Evolutionary conservation across 164 flowering plant species (phyloP), one percentile per base, ranked within the genome.

Genomic region (Protea cynaroides): DNA sequence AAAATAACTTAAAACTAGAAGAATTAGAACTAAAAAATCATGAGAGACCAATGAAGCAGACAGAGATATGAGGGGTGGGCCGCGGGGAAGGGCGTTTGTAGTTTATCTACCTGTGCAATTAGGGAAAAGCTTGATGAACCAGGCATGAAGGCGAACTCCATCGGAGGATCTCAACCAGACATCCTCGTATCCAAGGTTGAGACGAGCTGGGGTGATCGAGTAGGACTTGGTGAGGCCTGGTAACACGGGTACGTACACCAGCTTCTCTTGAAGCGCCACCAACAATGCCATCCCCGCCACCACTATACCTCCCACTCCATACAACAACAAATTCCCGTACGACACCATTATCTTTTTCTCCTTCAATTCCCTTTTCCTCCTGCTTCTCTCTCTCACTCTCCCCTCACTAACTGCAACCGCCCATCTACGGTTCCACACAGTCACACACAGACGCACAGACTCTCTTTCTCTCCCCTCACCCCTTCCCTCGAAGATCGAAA

Each of bases 71-170:
- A 18, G 52, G 18, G 15, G 15, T n/a, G n/a, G n/a, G n/a, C n/a
- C n/a, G n/a, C 14, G 49, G 49, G 49, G 64, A 29, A 60, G 52
- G 55, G 60, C 25, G 8, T 14, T 18, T 7, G 18, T 53, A 29
- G 34, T 29, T 29, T 29, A 29, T 29, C 4, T 5, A 95, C 99
- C 99, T 82, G 71, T 79, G 77, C 86, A 84, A 36, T 89, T 84
- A 34, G 97, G 96, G 68, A 84, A 79, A 75, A 90, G 87, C 81
- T 92, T 95, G 82, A 95, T 92, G 84, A 95, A 90, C 99, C 99
- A 95, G 23, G 97, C 81, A 61, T 95, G 99, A 62, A 95, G 97
- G 24, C 87, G 86, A 63, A 92, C 84, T 21, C 97, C 97, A 60
- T 95, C 99, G 56, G 85, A 75, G 66, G 99, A 86, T 67, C 72